Conservation (phyloP, 163 green algal species). For the Scenedesmus sp. region DNA sequence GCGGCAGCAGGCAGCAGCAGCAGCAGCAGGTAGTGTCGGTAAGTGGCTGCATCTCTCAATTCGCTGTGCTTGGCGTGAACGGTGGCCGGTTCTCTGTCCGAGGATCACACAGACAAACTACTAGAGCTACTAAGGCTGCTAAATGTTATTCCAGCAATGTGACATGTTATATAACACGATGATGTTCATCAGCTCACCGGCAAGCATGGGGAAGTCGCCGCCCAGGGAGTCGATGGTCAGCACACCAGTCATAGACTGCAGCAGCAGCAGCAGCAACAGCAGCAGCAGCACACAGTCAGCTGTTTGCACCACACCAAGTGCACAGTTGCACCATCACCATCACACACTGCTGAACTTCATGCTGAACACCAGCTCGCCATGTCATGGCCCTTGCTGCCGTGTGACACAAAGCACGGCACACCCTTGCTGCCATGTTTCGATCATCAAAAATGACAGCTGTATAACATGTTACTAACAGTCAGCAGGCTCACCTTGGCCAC, state of each 20-base stretch:
- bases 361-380: not conserved
- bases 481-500: slow-evolving; percentile 46
- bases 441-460: not conserved
- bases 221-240: slow-evolving; percentile 78
- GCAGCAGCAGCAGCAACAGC: slow-evolving; percentile 18
- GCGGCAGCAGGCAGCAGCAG: not conserved
- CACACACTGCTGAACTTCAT: not conserved
- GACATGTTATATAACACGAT: not conserved
- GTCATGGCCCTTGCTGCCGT: too few species aligned
- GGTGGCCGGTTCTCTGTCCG: too few species aligned
- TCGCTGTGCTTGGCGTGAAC: too few species aligned
- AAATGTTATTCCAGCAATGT: not conserved
- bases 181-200: slow-evolving; percentile 10
- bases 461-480: not conserved
- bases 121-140: too few species aligned
- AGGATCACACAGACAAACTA: too few species aligned
- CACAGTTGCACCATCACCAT: not conserved
- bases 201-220: slow-evolving; percentile 90
- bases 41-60: too few species aligned
- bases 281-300: not conserved
- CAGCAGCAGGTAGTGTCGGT: too few species aligned
- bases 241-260: slow-evolving; percentile 50
- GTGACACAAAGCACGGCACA: not conserved
- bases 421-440: slow-evolving; percentile 22
- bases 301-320: not conserved